Evolutionary conservation across 1,284 basidiomycete species (phyloP).

Genomic region (Phellopilus nigrolimitatus): DNA sequence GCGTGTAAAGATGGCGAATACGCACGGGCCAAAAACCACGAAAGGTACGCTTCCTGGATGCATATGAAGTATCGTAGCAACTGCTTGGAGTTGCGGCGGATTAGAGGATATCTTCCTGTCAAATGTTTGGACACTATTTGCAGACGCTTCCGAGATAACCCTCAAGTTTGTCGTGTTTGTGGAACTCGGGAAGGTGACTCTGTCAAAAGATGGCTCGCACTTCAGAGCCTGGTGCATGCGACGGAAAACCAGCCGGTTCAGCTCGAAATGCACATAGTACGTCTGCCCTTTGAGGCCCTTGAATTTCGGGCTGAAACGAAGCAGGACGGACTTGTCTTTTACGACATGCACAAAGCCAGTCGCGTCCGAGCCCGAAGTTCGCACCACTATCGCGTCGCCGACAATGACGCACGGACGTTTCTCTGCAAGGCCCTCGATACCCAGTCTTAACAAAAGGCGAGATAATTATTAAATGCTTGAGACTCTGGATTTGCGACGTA

Average conservation of each 20-base stretch:
- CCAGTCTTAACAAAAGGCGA: constrained; percentile 31
- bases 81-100: constrained; percentile 47
- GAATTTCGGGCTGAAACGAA: constrained; percentile 42
- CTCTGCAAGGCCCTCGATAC: constrained; percentile 46
- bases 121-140: constrained; percentile 24
- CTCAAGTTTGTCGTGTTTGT: constrained; percentile 27
- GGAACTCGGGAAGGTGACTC: constrained; percentile 46
- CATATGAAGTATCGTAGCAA: constrained; percentile 44
- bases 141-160: constrained; percentile 37
- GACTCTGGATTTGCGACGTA: constrained; percentile 3
- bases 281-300: constrained; percentile 36
- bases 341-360: constrained; percentile 47
- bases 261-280: constrained; percentile 46
- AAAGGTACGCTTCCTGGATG: constrained; percentile 49
- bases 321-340: constrained; percentile 33
- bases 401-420: constrained; percentile 46
- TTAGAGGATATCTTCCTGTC: constrained; percentile 47
- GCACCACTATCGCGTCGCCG: constrained; percentile 45
- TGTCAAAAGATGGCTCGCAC: constrained; percentile 32
- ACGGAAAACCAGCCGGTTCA: constrained; percentile 45
- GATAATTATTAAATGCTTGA: constrained; percentile 3
- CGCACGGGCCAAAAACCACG: constrained; percentile 64
- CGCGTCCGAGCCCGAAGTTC: constrained; percentile 26
- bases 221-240: constrained; percentile 54
- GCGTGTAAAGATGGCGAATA: constrained; percentile 19